Percentiles rank a stretch among this genome's conserved stretches.
Conservation (phyloP, 768 basidiomycete species). For the Mrakia hoshinonis region DNA sequence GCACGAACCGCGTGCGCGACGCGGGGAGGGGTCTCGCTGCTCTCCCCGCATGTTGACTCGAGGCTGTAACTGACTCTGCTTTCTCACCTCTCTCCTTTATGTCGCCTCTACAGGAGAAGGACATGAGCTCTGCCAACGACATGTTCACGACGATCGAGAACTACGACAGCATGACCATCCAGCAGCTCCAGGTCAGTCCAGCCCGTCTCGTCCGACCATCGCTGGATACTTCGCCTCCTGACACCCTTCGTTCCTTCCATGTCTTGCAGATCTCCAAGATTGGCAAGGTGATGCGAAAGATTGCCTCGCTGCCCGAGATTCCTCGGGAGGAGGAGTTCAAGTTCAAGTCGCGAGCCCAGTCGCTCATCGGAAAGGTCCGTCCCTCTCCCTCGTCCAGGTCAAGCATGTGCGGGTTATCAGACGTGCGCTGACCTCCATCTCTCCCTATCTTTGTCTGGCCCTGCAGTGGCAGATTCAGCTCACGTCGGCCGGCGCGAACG, state of each 20-base stretch:
- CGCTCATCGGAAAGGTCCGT: constrained; percentile 52
- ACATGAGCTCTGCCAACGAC: constrained; percentile 63
- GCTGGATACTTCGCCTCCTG: constrained; percentile 14
- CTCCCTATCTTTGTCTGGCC: background rate
- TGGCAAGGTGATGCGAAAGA: constrained; percentile 81
- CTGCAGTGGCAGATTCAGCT: constrained; percentile 28
- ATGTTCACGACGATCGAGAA: constrained; percentile 60
- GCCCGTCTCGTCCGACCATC: constrained; percentile 27
- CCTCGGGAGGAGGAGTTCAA: constrained; percentile 60
- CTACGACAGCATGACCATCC: constrained; percentile 67
- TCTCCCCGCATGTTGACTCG: background rate
- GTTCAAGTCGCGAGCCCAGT: constrained; percentile 61
- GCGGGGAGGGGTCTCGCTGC: too few relatives aligned
- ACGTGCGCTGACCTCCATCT: background rate
- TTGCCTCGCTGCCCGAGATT: constrained; percentile 51
- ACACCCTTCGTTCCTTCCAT: background rate
- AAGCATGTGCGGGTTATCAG: background rate
- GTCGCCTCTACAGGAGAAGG: constrained; percentile 45
- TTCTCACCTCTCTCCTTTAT: background rate
- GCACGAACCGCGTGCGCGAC: too few relatives aligned
- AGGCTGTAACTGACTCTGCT: background rate
- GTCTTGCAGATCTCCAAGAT: constrained; percentile 64
- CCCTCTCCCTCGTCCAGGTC: background rate
- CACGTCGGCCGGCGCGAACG: constrained; percentile 21
- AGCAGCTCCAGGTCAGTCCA: constrained; percentile 55